Evolutionary conservation across 2,329 filamentous ascomycete genomes (phyloP), one percentile per base, ranked within the genome.

Genomic region (Fusarium sp.): DNA sequence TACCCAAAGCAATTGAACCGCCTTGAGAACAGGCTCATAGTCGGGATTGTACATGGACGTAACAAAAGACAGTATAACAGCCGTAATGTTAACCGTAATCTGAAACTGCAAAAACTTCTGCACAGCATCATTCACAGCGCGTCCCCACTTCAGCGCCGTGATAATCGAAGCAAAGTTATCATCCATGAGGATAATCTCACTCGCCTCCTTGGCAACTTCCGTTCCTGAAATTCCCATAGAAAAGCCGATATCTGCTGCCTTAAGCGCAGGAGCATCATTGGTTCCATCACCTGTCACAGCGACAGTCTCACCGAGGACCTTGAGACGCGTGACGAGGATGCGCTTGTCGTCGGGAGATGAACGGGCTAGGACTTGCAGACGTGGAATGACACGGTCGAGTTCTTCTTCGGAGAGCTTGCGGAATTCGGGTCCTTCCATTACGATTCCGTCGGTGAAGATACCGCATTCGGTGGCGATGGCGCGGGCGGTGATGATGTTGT

Each of bases 1-100:
- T 61, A 97, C 93, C 94, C 94, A 98, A n/a, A 98, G 89, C 69
- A 98, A 87, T 79, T 98, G 94, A n/a, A 97, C 94, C 3, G 94
- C 94, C 6, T 89, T 96, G 49, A 98, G 83, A 21, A 97, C 94
- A 49, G 93, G 93, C 46, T 84, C 79, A 77, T 94, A 91, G 3
- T 89, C 81, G 0, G 78, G 77, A 77, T 86, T 94, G 21, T 91
- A 89, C 14, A 97, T 92, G 28, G 94, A 92, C 10, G 93, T 94
- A 58, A 97, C 90, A 75, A 98, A 97, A 0, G 94, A 96, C 46
- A 97, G 84, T 13, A 92, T 79, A 45, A 97, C 94, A 30, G 94
- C 94, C 4, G 94, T 97, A 69, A 98, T 90, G 84, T 97, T 98
- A 81, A 97, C 94, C 0, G 91, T 93, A 67, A 94, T 87, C 82